Evolutionary conservation across 164 flowering plant species (phyloP).

Genomic region (Nelumbo lutea): DNA sequence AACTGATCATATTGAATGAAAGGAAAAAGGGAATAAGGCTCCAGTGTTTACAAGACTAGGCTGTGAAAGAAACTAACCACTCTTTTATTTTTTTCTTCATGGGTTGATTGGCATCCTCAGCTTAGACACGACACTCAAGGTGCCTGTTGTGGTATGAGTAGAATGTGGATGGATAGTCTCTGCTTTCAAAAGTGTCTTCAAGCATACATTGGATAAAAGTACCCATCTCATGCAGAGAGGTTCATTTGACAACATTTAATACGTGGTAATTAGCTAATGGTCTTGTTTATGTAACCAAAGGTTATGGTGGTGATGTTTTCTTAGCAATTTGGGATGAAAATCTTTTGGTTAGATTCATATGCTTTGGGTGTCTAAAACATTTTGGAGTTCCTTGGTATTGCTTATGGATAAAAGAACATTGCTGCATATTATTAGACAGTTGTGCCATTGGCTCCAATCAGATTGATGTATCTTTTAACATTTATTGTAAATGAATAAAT

Average conservation of each 20-base stretch:
- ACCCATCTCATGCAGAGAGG: slow-evolving; percentile 71
- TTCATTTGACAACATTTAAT: slow-evolving; percentile 63
- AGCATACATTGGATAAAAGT: slow-evolving; percentile 65
- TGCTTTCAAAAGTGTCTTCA: slow-evolving; percentile 88
- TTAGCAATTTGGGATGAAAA: background rate
- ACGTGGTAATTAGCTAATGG: slow-evolving; percentile 35
- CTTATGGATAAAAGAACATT: background rate
- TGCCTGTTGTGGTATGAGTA: slow-evolving; percentile 76
- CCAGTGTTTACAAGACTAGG: background rate
- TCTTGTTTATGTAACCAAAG: background rate
- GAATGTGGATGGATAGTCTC: slow-evolving; percentile 87
- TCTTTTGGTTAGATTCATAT: background rate
- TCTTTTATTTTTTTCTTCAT: slow-evolving; percentile 6
- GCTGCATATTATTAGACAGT: background rate
- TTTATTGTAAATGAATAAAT: no score
- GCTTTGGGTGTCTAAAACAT: background rate
- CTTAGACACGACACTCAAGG: slow-evolving; percentile 50
- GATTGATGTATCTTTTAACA: no score
- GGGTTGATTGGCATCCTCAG: slow-evolving; percentile 92
- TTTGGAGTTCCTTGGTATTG: background rate
- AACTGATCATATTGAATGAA: no score
- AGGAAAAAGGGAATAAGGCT: no score
- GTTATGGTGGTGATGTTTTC: background rate
- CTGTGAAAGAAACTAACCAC: background rate
- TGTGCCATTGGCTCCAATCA: no score